A percentile compares a stretch with the other conserved stretches of the same genome.
Conservation (phyloP, 2,329 filamentous ascomycete genomes). For the Geosmithia putterillii region DNA sequence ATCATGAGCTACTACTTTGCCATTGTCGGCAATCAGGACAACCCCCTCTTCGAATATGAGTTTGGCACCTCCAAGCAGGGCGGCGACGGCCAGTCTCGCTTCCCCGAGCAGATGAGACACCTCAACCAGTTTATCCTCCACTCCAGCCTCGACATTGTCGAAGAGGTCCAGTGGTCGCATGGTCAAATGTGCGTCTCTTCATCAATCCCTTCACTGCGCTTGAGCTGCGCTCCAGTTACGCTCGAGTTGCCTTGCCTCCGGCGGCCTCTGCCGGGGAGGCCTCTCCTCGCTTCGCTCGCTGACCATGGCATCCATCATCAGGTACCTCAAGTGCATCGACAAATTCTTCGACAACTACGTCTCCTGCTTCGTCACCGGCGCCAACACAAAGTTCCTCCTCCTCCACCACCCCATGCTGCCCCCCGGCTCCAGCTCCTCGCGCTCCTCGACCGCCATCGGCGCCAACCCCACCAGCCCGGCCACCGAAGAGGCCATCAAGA, state of each 20-base stretch:
- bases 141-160: conserved; percentile 84
- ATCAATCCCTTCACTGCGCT: neutral
- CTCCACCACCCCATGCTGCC: conserved; percentile 64
- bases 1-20: conserved; percentile 98
- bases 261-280: too few species aligned
- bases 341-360: conserved; percentile 94
- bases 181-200: conserved; percentile 60
- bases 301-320: too few species aligned
- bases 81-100: conserved; percentile 83
- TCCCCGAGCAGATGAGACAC: conserved; percentile 77
- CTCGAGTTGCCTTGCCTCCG: too few species aligned
- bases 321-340: conserved; percentile 94
- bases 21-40: conserved; percentile 90
- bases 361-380: conserved; percentile 85
- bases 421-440: conserved; percentile 25
- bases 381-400: conserved; percentile 87
- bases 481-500: conserved; percentile 89
- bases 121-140: conserved; percentile 98
- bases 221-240: too few species aligned
- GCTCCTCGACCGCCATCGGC: conserved; percentile 54
- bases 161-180: conserved; percentile 89
- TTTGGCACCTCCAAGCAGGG: conserved; percentile 95
- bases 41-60: conserved; percentile 90
- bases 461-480: conserved; percentile 80
- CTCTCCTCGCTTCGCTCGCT: too few species aligned